Evolutionary conservation across 176 grass and related monocot genomes (phyloP).

Genomic region (Bromus sterilis): DNA sequence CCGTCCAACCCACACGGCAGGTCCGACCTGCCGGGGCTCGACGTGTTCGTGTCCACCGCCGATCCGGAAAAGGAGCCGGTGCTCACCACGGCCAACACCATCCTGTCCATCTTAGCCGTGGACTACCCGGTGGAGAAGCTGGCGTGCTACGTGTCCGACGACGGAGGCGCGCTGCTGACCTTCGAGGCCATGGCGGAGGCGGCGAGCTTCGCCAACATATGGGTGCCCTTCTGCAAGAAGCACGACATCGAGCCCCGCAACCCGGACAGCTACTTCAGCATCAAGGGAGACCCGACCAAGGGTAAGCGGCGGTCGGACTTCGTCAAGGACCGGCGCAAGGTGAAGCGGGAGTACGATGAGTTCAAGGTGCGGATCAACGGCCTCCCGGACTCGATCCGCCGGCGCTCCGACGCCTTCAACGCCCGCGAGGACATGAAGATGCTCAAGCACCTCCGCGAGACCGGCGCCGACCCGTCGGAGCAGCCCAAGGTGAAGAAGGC

Average conservation of each 20-base stretch:
- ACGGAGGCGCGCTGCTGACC: constrained; percentile 78
- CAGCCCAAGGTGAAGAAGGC: constrained; percentile 86
- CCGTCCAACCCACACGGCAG: constrained; percentile 69
- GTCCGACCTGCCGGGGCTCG: constrained; percentile 81
- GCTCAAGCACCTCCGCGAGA: constrained; percentile 82
- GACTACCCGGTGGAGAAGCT: constrained; percentile 96
- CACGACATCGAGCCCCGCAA: constrained; percentile 95
- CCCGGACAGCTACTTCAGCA: constrained; percentile 84
- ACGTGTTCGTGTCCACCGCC: constrained; percentile 92
- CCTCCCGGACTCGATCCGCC: constrained; percentile 76
- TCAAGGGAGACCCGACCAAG: constrained; percentile 91
- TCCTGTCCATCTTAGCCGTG: constrained; percentile 76
- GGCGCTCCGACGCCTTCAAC: constrained; percentile 91
- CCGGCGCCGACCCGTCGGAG: constrained; percentile 59
- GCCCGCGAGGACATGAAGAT: constrained; percentile 98
- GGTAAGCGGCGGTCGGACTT: constrained; percentile 78
- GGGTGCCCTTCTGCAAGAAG: constrained; percentile 95
- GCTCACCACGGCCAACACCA: constrained; percentile 88
- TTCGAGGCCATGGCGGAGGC: constrained; percentile 99
- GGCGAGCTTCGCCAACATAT: constrained; percentile 84
- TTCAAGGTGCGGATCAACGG: constrained; percentile 98
- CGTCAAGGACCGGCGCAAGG: constrained; percentile 86
- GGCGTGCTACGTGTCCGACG: constrained; percentile 91
- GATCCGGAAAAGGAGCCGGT: constrained; percentile 96
- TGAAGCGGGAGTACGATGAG: constrained; percentile 92